These are phyloP conservation scores for baker's yeast (Saccharomyces cerevisiae) DNA, from an alignment of 805 yeast genomes.

Conservation along the genomic window DNA sequence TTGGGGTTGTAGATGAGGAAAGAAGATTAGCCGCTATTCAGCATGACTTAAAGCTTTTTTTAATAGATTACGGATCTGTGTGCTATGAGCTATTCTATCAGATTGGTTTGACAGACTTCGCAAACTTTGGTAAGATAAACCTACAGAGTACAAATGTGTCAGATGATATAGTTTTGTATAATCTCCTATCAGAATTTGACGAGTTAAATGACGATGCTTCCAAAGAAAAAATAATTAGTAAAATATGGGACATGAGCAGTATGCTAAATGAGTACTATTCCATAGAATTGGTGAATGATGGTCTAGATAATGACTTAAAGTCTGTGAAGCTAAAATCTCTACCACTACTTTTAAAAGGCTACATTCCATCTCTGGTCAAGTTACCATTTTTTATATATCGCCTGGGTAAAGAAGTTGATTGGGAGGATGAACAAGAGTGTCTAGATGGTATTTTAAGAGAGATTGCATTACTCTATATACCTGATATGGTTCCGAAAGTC, in stretches of 20 bases:
- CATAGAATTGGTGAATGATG: slow-evolving; percentile 33
- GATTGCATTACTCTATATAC: slow-evolving; percentile 65
- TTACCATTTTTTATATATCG: slow-evolving; percentile 60
- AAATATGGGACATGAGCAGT: slow-evolving; percentile 46
- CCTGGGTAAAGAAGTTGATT: slow-evolving; percentile 51
- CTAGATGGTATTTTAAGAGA: slow-evolving; percentile 56
- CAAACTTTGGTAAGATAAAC: slow-evolving; percentile 62
- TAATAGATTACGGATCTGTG: slow-evolving; percentile 73
- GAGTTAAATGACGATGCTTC: slow-evolving; percentile 16
- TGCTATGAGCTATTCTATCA: slow-evolving; percentile 72
- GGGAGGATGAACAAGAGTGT: slow-evolving; percentile 62
- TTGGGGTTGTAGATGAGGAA: slow-evolving; percentile 72
- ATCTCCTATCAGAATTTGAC: slow-evolving; percentile 28
- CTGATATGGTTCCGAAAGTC: slow-evolving; percentile 38
- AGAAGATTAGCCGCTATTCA: slow-evolving; percentile 77
- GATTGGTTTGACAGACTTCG: slow-evolving; percentile 64
- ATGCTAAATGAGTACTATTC: slow-evolving; percentile 81
- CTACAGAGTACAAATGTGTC: slow-evolving; percentile 27
- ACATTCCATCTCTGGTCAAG: slow-evolving; percentile 55
- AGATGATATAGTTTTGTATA: slow-evolving; percentile 20
- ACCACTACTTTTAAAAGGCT: slow-evolving; percentile 62
- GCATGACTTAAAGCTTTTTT: slow-evolving; percentile 63
- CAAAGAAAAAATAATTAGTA: slow-evolving; percentile 1
- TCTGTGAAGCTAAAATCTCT: slow-evolving; percentile 39
- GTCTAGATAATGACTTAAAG: slow-evolving; percentile 23